phyloP scores from a whole-genome alignment of 2,329 filamentous ascomycete genomes.

The Aspergillus novofumigatus region DNA sequence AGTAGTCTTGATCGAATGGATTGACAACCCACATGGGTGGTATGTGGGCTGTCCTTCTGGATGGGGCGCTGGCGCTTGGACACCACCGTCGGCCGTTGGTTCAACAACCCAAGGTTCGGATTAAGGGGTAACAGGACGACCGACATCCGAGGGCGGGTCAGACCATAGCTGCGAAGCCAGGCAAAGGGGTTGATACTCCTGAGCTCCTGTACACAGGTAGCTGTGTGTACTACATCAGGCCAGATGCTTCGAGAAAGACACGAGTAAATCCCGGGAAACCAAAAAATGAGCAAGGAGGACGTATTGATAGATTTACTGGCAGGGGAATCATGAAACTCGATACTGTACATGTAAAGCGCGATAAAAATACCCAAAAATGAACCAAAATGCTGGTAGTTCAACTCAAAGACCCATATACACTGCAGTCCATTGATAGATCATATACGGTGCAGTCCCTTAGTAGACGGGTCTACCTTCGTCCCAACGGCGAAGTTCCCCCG shows the following conservation, averaged over 20 bases:
- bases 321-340: neutral
- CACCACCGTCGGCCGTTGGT: neutral
- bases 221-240: neutral
- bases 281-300: neutral
- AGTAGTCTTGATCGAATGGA: too few species aligned
- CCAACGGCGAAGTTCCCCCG: slow-evolving; percentile 33
- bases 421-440: slow-evolving; percentile 28
- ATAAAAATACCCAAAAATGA: neutral
- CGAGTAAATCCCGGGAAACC: slow-evolving; percentile 4
- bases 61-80: neutral
- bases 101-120: neutral
- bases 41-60: neutral
- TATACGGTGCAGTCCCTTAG: slow-evolving; percentile 14
- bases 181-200: neutral
- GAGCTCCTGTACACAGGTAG: neutral
- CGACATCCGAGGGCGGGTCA: too few species aligned
- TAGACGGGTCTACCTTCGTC: slow-evolving; percentile 42
- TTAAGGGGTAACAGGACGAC: neutral
- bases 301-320: neutral
- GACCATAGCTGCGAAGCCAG: neutral
- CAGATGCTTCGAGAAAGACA: neutral
- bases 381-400: neutral
- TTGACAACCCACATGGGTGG: neutral
- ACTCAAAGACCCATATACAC: neutral
- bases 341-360: neutral